phyloP scores from a whole-genome alignment of 2,329 filamentous ascomycete genomes.

The Stachybotrys chartarum region DNA sequence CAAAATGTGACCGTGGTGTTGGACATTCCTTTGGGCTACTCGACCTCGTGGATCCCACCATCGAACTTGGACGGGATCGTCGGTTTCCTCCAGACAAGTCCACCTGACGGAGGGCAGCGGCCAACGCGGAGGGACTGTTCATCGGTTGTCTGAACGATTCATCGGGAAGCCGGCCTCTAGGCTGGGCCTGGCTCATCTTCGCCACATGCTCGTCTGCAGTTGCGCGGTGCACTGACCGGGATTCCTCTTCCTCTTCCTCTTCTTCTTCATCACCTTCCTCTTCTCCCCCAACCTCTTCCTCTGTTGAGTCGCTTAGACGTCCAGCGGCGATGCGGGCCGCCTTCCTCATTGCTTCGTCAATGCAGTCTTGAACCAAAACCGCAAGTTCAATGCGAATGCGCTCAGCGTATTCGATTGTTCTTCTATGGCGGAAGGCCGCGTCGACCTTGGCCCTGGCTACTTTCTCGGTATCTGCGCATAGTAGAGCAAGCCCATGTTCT shows the following conservation, averaged over 20 bases:
- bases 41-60: constrained; percentile 69
- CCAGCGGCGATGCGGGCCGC: constrained; percentile 83
- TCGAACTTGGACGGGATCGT: constrained; percentile 41
- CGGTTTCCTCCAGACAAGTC: constrained; percentile 20
- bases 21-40: constrained; percentile 87
- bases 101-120: constrained; percentile 42
- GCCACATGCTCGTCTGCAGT: constrained; percentile 4
- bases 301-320: constrained; percentile 70
- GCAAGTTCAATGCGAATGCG: constrained; percentile 92
- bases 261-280: constrained; percentile 16
- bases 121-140: constrained; percentile 43
- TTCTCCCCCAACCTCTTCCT: constrained; percentile 43
- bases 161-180: constrained; percentile 26
- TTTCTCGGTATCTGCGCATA: constrained; percentile 87
- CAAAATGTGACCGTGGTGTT: constrained; percentile 78
- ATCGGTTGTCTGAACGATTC: constrained; percentile 34
- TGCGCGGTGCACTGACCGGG: constrained; percentile 6
- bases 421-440: constrained; percentile 81
- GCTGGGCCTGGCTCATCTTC: constrained; percentile 8
- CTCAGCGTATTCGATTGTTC: constrained; percentile 93
- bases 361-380: constrained; percentile 88
- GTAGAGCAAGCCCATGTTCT: constrained; percentile 76
- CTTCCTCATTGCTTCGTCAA: constrained; percentile 84
- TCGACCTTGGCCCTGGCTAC: constrained; percentile 86
- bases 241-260: constrained; percentile 29